Base-by-base conservation (phyloP, 257 asterid species). In the Marsdenia floribunda region DNA sequence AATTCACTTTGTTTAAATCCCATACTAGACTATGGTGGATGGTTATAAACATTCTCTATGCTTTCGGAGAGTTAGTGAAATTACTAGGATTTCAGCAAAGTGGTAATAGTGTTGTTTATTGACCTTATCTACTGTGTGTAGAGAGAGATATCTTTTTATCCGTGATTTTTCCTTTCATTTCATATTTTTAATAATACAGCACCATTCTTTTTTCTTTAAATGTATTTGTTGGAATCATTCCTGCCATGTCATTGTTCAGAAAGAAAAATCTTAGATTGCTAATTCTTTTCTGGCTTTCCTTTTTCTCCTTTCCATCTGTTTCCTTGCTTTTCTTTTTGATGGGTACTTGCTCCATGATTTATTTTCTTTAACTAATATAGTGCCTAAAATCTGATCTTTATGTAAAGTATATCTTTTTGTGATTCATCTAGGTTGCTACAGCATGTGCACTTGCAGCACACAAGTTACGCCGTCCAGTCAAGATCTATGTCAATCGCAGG, bases 381-480 rank as follows among this genome's bases (percentile, higher is more conserved):
- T 49, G 54, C 18, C 54, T 11, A 49, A 49, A 49, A 49, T 11
- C 10, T 50, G 63, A 47, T 37, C 44, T 73, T 5, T 59, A 29
- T 19, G 2, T 52, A 40, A 40, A 15, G 38, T n/a, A 61, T 44
- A 47, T 44, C 40, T 2, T 57, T 2, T 63, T 16, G 2, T 2
- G n/a, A 38, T 66, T 7, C 71, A 35, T 18, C 5, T 83, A 88
- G 93, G 84, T 85, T 71, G 90, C 95, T 47, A 53, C 96, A 66
- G 90, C 92, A 14, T 89, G 97, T 57, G 97, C 97, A 35, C 89
- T 91, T 64, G 93, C 97, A 53, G 96, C 97, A 55, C 83, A 91
- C 78, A 91, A 86, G 68, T 74, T 91, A 71, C 82, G 84, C 50
- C 85, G 87, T 29, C 97, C 97, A 3, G 97, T 91, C 53, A 76